Percentiles rank a stretch among this genome's conserved stretches.
Conservation (phyloP, 148 eudicot genomes). For the Fagopyrum esculentum region DNA sequence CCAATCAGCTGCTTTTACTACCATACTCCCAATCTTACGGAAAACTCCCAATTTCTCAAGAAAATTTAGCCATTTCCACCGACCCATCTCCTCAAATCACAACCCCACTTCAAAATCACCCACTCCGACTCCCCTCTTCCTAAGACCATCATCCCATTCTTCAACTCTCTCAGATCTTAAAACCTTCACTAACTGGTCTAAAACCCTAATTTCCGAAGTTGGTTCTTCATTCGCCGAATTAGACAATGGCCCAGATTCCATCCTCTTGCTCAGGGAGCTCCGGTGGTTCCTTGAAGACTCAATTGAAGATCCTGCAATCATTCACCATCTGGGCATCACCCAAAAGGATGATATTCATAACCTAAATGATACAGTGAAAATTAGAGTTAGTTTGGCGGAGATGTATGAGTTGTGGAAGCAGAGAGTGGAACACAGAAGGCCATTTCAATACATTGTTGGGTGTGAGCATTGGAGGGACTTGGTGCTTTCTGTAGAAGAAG, state of each 20-base stretch:
- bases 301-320: conserved; percentile 32
- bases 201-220: conserved; percentile 42
- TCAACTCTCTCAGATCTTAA: conserved; percentile 46
- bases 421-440: conserved; percentile 69
- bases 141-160: conserved; percentile 49
- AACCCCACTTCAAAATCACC: conserved; percentile 6
- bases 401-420: conserved; percentile 66
- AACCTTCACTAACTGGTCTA: conserved; percentile 65
- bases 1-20: background rate
- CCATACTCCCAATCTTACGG: conserved; percentile 13
- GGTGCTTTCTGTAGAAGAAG: conserved; percentile 80
- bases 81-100: conserved; percentile 6
- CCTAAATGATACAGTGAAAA: conserved; percentile 10
- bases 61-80: conserved; percentile 10
- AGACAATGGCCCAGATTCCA: conserved; percentile 60
- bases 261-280: conserved; percentile 58
- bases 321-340: conserved; percentile 19
- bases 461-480: conserved; percentile 99
- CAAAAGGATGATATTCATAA: conserved; percentile 1
- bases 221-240: conserved; percentile 38
- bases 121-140: conserved; percentile 51
- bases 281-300: conserved; percentile 80
- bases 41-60: conserved; percentile 5
- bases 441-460: conserved; percentile 92
- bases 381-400: conserved; percentile 45